Base-by-base conservation (phyloP, 306 rosid species). In the Fragaria ananassa region DNA sequence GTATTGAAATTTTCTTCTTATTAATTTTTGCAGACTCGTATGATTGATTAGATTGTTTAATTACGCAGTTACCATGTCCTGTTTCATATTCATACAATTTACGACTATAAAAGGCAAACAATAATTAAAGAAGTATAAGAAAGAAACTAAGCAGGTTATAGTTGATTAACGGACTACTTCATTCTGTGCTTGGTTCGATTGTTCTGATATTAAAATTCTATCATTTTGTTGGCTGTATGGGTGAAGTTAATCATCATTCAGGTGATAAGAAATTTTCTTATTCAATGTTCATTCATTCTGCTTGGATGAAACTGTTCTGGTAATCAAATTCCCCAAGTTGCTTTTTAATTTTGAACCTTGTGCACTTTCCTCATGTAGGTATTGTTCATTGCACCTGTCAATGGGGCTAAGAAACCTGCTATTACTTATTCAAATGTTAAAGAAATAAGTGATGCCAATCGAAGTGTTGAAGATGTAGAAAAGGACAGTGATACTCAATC, bases 311-410 rank as follows among this genome's bases (percentile, higher is more conserved):
- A 46, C 25, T 69, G 41, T 2, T 19, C 58, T 1, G 10, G 21
- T 18, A 51, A 51, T 51, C 58, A 18, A 19, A 53, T 35, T 50
- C 50, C 17, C 47, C 2, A 15, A 49, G 47, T n/a, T 67, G 25
- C 76, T 35, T 57, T 27, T 45, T 41, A 37, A 68, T 27, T 35
- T 70, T 76, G 66, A 66, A 39, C 31, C 70, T 70, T 31, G 25
- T 81, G 74, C 65, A 75, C 78, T 85, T 77, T 82, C 60, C 68
- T 84, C 42, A 8, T 85, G 77, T 78, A 95, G 99, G 81, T 92
- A 61, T 77, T 95, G 82, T 79, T 90, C 80, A 82, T 95, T 80
- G 93, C 91, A 72, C 88, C 97, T 68, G 85, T 92, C 80, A 81
- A 77, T 67, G 80, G 86, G 75, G 81, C 72, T 77, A 80, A 75